A percentile compares a stretch with the other conserved stretches of the same genome.
Evolutionary conservation across 768 basidiomycete genomes (phyloP).

Genomic region (Botryobasidium botryosum): DNA sequence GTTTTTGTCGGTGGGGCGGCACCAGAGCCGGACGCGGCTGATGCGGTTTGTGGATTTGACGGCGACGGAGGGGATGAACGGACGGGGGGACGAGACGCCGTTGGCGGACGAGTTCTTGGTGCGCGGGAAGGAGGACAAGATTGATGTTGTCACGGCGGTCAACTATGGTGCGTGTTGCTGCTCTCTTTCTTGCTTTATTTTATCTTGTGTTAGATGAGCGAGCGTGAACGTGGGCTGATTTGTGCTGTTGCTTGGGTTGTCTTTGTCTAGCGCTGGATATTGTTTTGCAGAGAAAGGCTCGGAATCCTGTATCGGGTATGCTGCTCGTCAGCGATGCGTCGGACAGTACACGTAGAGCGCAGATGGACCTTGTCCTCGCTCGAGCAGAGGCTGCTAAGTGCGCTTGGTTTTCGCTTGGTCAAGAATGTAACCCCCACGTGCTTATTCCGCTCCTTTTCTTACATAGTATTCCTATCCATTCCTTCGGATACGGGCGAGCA

Average conservation of each 20-base stretch:
- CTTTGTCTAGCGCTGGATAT: conserved; percentile 69
- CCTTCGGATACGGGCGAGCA: conserved; percentile 90
- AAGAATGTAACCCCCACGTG: neutral
- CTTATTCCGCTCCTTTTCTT: neutral
- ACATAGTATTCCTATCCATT: conserved; percentile 70
- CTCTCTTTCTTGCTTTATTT: neutral
- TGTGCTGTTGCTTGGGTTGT: too few relatives aligned
- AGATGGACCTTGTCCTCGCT: conserved; percentile 96
- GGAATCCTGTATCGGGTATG: conserved; percentile 84
- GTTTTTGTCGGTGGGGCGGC: conserved; percentile 57
- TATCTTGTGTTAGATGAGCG: too few relatives aligned
- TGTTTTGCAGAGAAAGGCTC: conserved; percentile 82
- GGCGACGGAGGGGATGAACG: conserved; percentile 15
- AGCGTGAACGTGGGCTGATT: too few relatives aligned
- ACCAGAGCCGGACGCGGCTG: conserved; percentile 51
- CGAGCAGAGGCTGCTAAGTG: conserved; percentile 86
- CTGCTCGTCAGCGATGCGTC: conserved; percentile 83
- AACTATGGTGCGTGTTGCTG: conserved; percentile 52
- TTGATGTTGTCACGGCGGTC: conserved; percentile 95
- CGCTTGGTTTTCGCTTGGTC: conserved; percentile 5
- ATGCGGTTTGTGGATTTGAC: conserved; percentile 66
- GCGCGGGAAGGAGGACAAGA: conserved; percentile 76
- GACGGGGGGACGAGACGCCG: conserved; percentile 17
- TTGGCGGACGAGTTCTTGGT: conserved; percentile 49
- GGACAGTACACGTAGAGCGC: conserved; percentile 81